These are phyloP conservation scores for Schizochytrium sp. DNA, from an alignment of 108 stramenopile species.

Conservation along the genomic window DNA sequence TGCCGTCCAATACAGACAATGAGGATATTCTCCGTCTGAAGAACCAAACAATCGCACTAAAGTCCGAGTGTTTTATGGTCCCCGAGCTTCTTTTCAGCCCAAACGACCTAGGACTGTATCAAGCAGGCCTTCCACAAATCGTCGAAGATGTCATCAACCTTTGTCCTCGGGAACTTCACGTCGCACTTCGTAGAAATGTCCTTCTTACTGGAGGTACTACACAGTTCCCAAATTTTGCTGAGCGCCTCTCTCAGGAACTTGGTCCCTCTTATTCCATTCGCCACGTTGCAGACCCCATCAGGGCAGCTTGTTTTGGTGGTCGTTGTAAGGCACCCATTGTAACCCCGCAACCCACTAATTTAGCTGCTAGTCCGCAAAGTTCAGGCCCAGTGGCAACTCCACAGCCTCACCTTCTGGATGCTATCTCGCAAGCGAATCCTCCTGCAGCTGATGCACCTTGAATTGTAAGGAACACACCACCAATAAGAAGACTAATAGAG, in stretches of 20 bases:
- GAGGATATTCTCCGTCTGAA: not conserved
- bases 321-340: not conserved
- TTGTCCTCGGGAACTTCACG: slow-evolving; percentile 63
- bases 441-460: too few relatives aligned
- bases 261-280: not conserved
- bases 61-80: slow-evolving; percentile 72
- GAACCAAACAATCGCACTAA: slow-evolving; percentile 60
- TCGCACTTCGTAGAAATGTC: slow-evolving; percentile 64
- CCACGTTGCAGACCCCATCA: slow-evolving; percentile 8
- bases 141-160: slow-evolving; percentile 63
- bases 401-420: too few relatives aligned
- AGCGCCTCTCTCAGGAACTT: slow-evolving; percentile 70
- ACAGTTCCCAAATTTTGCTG: slow-evolving; percentile 68
- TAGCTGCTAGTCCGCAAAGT: too few relatives aligned
- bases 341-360: too few relatives aligned
- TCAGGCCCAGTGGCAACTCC: too few relatives aligned
- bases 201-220: slow-evolving; percentile 74
- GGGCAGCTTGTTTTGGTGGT: not conserved
- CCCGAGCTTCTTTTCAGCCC: slow-evolving; percentile 77
- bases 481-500: too few relatives aligned
- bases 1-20: not conserved
- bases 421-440: too few relatives aligned
- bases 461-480: too few relatives aligned
- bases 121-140: slow-evolving; percentile 72
- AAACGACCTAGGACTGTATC: slow-evolving; percentile 70